Base-by-base conservation (phyloP, 371 early-diverging fungal species). In the Mucor racemosus region DNA sequence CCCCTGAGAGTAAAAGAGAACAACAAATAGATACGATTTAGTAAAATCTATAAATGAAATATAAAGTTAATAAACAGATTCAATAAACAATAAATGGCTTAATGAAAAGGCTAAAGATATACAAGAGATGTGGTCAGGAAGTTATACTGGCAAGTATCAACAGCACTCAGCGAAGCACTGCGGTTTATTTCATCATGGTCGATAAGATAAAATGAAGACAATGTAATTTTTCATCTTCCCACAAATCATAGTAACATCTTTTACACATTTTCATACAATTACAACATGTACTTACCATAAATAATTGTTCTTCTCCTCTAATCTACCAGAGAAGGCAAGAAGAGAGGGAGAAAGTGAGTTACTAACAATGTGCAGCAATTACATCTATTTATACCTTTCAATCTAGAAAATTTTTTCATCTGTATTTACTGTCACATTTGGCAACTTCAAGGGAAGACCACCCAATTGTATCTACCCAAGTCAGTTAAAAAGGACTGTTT, bases 101-200 rank as follows among this genome's bases (percentile, higher is more conserved):
- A 26, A 33, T 38, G 19, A 41, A 42, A 44, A 60, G n/a, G 17
- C 8, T 44, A n/a, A 0, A 11, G 21, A 50, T 10, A 50, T 50
- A 50, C 50, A 50, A 50, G 50, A 50, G 26, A 50, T 50, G 50
- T 50, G 50, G 76, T 76, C 76, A 73, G 76, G 76, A 68, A 73
- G 66, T 69, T 76, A 76, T 76, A 76, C 76, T 76, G 76, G 76
- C 76, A 76, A 76, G 76, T 76, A 76, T 76, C 76, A 70, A 73
- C 76, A 73, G 73, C 73, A 68, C 76, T 76, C 76, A 76, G 76
- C 76, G 76, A 76, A 76, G 76, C 73, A 67, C 73, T 73, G 76
- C 73, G 76, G 76, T 53, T 76, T 76, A 63, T 73, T 60, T 76
- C 76, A 69, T 67, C 76, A 76, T 69, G 76, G 76, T 76, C 76